Base-by-base conservation (phyloP, 805 yeast species). In the Cyberlindnera amylophila region DNA sequence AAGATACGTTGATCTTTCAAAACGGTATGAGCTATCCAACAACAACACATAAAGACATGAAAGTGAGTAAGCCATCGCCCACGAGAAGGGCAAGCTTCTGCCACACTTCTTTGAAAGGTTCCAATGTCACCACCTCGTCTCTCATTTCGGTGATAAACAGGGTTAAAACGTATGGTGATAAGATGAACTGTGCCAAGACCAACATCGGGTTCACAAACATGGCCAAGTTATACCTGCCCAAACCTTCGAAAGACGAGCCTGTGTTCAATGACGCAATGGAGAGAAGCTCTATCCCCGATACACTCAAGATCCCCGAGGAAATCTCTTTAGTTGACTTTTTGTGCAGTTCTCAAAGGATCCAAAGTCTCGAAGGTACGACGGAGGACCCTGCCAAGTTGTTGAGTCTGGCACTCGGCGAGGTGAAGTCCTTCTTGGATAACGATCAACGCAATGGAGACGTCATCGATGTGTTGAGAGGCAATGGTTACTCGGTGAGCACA, bases 251-350 rank as follows among this genome's bases (percentile, higher is more conserved):
- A 12, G 31, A 12, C 11, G 38, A 32, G 5, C 27, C 36, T 4
- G 34, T 44, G 14, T 13, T 39, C 7, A 32, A 36, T 4, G 41
- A 39, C 15, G 47, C 39, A 34, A 33, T 44, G 13, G 29, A 39
- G 10, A 19, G 41, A 13, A 44, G 47, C 19, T 39, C 44, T 6
- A 34, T 44, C 12, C 44, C 47, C 15, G 47, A 44, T 18, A 39
- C 47, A 11, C 36, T 44, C 17, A 39, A 40, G 28, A 39, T 44
- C 27, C 47, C 47, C 4, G 47, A 44, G 31, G 31, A 39, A 27
- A 18, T 44, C 10, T 37, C 47, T 1, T 14, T 44, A 14, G 44
- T 40, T 2, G 47, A 44, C 41, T 40, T 44, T 26, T 33, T 44
- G 10, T 33, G 39, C 26, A 23, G 38, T 3, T 21, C 47, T 5